phyloP scores from a whole-genome alignment of 495 filamentous ascomycete species.

The Neurospora sp. region DNA sequence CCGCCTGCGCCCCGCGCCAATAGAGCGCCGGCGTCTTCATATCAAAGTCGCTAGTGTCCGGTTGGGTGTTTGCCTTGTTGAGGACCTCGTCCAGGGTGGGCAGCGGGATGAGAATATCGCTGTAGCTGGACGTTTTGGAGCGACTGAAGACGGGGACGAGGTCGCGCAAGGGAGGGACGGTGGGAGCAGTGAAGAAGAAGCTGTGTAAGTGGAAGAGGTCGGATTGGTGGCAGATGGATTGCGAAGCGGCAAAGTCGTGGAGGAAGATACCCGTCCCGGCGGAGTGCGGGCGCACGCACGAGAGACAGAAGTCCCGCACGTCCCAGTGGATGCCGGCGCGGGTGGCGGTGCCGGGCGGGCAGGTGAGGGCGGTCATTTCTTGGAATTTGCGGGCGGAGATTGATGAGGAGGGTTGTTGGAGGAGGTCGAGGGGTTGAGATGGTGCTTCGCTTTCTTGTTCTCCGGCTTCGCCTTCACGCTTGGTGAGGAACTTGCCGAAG shows the following conservation, averaged over 20 bases:
- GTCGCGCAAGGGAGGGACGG: slow-evolving; percentile 49
- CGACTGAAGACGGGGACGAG: slow-evolving; percentile 67
- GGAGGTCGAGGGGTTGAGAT: not conserved
- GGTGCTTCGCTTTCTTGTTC: slow-evolving; percentile 1
- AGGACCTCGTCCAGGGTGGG: slow-evolving; percentile 51
- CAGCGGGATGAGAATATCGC: slow-evolving; percentile 73
- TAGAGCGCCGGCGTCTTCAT: slow-evolving; percentile 44
- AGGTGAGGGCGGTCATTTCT: slow-evolving; percentile 39
- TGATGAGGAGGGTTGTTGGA: not conserved
- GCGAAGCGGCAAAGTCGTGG: slow-evolving; percentile 50
- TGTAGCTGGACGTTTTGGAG: slow-evolving; percentile 53
- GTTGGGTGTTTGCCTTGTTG: slow-evolving; percentile 11
- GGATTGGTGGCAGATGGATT: slow-evolving; percentile 68
- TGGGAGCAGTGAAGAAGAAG: slow-evolving; percentile 54
- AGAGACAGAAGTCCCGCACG: slow-evolving; percentile 45
- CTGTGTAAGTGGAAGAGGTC: slow-evolving; percentile 67
- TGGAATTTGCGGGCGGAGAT: slow-evolving; percentile 39
- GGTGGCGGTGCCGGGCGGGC: slow-evolving; percentile 48
- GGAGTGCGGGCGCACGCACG: slow-evolving; percentile 56
- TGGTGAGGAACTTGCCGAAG: slow-evolving; percentile 24
- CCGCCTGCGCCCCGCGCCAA: slow-evolving; percentile 48
- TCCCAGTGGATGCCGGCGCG: slow-evolving; percentile 44
- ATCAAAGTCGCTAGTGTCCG: slow-evolving; percentile 28
- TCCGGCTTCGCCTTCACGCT: not conserved
- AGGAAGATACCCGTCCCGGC: slow-evolving; percentile 47